Evolutionary conservation across 352 stramenopile genomes (phyloP).

Genomic region (Halophytophthora batemanensis): DNA sequence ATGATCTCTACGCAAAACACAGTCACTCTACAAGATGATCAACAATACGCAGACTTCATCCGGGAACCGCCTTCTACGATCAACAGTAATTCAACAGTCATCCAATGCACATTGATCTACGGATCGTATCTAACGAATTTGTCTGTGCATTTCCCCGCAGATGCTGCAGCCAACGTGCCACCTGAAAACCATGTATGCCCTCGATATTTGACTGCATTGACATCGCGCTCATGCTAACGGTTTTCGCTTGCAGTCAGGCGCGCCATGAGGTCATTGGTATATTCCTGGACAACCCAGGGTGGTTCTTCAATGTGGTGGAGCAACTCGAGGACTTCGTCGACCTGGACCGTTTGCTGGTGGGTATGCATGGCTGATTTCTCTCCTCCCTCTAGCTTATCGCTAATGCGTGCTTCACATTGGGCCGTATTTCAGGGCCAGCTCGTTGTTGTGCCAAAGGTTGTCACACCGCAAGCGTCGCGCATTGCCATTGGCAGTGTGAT

Average conservation of each 20-base stretch:
- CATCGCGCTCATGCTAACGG: slow-evolving; percentile 1
- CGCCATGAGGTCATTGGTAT: slow-evolving; percentile 71
- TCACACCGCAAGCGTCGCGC: slow-evolving; percentile 63
- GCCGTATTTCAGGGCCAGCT: slow-evolving; percentile 49
- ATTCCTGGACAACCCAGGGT: slow-evolving; percentile 76
- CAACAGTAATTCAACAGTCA: slow-evolving; percentile 39
- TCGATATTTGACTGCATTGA: neutral
- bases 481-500: slow-evolving; percentile 79
- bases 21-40: slow-evolving; percentile 78
- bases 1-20: neutral
- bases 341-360: slow-evolving; percentile 71
- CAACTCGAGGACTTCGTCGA: slow-evolving; percentile 68
- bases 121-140: neutral
- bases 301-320: slow-evolving; percentile 82
- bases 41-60: slow-evolving; percentile 78
- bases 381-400: neutral
- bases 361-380: neutral
- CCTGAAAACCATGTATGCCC: slow-evolving; percentile 72
- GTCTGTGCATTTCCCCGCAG: slow-evolving; percentile 22
- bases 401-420: neutral
- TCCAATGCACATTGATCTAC: no score
- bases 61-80: slow-evolving; percentile 71
- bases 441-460: slow-evolving; percentile 73
- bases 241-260: slow-evolving; percentile 32
- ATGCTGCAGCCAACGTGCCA: slow-evolving; percentile 77